Base-by-base conservation (phyloP, 1,139 yeast species). In the Pichia sp. region DNA sequence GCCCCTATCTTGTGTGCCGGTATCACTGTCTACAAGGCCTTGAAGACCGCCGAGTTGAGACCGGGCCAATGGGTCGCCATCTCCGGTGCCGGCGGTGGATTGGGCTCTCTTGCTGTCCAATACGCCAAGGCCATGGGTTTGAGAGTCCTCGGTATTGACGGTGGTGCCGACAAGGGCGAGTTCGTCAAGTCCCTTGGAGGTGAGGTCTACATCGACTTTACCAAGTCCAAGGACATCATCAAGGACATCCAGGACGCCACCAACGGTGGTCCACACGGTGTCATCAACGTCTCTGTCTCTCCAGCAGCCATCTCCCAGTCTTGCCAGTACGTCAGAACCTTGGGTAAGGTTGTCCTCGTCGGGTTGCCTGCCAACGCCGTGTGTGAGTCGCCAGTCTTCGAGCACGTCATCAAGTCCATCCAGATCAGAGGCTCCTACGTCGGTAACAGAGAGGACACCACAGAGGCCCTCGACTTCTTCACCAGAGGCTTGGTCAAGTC, bases 1-100 rank as follows among this genome's bases (percentile, higher is more conserved):
- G 80, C 90, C 25, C 91, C 91, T 61, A 80, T 85, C 57, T 74
- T 85, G 64, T 85, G 91, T 78, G 91, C 90, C 26, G 91, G 91
- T 74, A 81, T 85, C 64, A 85, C 90, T 41, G 90, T 83, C 48
- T 85, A 83, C 78, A 84, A 84, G 70, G 90, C 90, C 23, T 73
- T 85, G 66, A 85, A 85, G 73, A 82, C 86, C 43, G 86, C 89
- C 52, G 75, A 76, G 9, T 55, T 64, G 41, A 56, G 69, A 57
- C 80, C 89, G 44, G 90, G 90, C 59, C 80, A 84, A 67, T 84
- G 88, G 88, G 87, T 84, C 58, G 85, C 87, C 54, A 74, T 85
- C 55, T 82, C 87, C 42, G 91, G 90, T 72, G 90, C 89, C 49
- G 87, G 80, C 63, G 90, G 91, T 71, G 90, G 90, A 58, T 76